Base-by-base conservation (phyloP, 257 asterid genomes). In the Nicotiana tabacum region DNA sequence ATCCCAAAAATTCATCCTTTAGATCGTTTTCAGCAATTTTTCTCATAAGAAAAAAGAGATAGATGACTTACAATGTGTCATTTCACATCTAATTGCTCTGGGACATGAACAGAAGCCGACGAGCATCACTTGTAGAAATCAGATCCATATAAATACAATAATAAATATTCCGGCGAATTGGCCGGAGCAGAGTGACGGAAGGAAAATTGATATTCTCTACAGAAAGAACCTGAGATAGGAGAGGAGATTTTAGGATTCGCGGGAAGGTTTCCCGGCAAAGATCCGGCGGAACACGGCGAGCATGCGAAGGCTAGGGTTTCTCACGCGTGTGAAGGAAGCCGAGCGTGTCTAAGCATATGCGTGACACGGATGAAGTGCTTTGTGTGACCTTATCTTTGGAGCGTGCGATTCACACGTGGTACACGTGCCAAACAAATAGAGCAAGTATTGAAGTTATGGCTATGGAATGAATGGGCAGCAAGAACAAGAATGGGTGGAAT, bases 341-440 rank as follows among this genome's bases (percentile, higher is more conserved):
- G 87, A 91, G 93, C 96, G 96, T 90, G 98, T 83, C 82, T 27
- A 67, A 39, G 87, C 81, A 56, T 30, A 77, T 43, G 89, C 85
- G 87, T 87, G 94, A 91, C 97, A 92, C 97, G 90, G 82, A 83
- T 64, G 83, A 83, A 60, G 27, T 39, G 93, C 83, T 89, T 83
- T 69, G 78, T 89, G 82, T 88, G 83, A 74, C 87, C 95, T 95
- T 95, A 92, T 92, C 97, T 82, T 89, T 80, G 87, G 84, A 76
- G 82, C 95, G 95, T 92, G 97, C 87, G 92, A 90, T 82, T 91
- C 96, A 89, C 94, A 89, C 90, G 94, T 78, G 77, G 82, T 57
- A 86, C 93, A 87, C 92, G 89, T 90, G 95, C 85, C 88, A 74
- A 69, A 85, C 51, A 43, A 33, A 79, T n/a, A 60, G 76, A 62